Evolutionary conservation across 345 rosid genomes (phyloP).

Genomic region (Acer campestre): DNA sequence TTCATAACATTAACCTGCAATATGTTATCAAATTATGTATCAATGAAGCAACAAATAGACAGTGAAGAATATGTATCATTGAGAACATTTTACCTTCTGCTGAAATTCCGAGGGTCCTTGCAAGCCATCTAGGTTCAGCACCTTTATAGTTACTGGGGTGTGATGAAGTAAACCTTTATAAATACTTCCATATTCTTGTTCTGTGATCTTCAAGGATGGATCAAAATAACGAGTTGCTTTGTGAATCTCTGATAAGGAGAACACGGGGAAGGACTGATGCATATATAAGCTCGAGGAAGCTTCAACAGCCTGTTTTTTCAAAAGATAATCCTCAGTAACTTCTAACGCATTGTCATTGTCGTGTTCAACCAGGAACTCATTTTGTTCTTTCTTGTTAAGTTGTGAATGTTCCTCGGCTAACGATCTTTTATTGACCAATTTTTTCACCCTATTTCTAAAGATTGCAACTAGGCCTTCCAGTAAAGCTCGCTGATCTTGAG

Average conservation of each 20-base stretch:
- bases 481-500: conserved; percentile 10
- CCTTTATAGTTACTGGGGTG: conserved; percentile 41
- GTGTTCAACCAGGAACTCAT: conserved; percentile 34
- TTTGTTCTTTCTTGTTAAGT: conserved; percentile 25
- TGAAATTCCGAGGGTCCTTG: conserved; percentile 27
- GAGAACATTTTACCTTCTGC: conserved; percentile 31
- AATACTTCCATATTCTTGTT: conserved; percentile 33
- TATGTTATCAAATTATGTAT: too few species aligned
- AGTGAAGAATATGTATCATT: neutral
- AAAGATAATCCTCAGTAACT: conserved; percentile 36
- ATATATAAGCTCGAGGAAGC: neutral
- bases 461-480: conserved; percentile 14
- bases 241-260: conserved; percentile 34
- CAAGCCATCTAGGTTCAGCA: conserved; percentile 27
- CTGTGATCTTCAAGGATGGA: conserved; percentile 33
- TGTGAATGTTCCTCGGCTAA: conserved; percentile 27
- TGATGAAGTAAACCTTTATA: conserved; percentile 40
- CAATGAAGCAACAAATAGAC: neutral
- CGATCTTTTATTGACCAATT: conserved; percentile 16
- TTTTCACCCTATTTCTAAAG: neutral
- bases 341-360: conserved; percentile 25
- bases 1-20: too few species aligned
- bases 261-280: conserved; percentile 19
- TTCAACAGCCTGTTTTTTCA: conserved; percentile 20
- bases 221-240: conserved; percentile 37